Evolutionary conservation across 371 early-diverging fungal species (phyloP), one percentile per base, ranked within the genome.

Genomic region (Mortierella sp.): DNA sequence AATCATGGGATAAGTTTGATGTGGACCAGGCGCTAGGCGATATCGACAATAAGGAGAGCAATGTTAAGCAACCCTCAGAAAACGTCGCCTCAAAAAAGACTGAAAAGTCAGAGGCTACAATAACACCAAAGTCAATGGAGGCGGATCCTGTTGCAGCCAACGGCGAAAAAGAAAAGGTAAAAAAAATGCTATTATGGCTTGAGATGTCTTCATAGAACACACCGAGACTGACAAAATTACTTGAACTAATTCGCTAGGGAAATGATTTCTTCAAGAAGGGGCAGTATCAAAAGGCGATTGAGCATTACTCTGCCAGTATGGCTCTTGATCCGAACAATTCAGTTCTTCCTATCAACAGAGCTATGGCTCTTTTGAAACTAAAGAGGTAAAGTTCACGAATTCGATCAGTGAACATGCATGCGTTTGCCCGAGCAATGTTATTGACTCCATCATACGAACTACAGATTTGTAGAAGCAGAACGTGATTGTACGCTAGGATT

Each of bases 341-440:
- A 13, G 89, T 92, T 0, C 88, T 89, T 29, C 86, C 83, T 37
- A 86, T 92, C 37, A 97, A 97, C 77, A 89, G 96, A 31, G 96
- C 98, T 3, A 93, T 96, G 93, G 94, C 95, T 1, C 80, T 91
- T 59, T 76, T 97, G 22, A 96, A 96, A 68, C 68, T 94, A 26
- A 79, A 90, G 10, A 86, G 83, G 90, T 94, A 87, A 67, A 66
- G 47, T 17, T 35, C 32, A n/a, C n/a, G 13, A 42, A 54, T n/a
- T 31, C 12, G 53, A 42, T 37, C 40, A 1, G 6, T 5, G 40
- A 49, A 3, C 29, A 29, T 29, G 55, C 23, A n/a, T 57, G 12
- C 8, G 35, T n/a, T n/a, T n/a, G n/a, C n/a, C n/a, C 35, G 34
- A 32, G 17, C 5, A 45, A 32, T 22, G 19, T 22, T n/a, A 58